phyloP scores from a whole-genome alignment of 768 basidiomycete species.

The Hemileccinum rubropunctum region DNA sequence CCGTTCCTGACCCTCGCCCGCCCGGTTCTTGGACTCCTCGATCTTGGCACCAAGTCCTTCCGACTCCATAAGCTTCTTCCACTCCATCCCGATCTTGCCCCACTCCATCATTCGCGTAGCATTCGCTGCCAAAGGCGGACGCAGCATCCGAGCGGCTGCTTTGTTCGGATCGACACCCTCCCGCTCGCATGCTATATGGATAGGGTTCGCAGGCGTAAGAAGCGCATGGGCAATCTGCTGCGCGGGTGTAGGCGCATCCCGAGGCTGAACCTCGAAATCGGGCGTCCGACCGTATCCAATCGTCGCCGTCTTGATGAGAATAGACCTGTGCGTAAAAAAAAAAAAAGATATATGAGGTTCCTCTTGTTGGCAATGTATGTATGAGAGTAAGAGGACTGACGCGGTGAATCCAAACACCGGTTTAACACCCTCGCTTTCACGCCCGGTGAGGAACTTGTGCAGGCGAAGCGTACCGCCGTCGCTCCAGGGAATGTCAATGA shows the following conservation, averaged over 20 bases:
- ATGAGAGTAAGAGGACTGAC: conserved; percentile 43
- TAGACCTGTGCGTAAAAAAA: conserved; percentile 34
- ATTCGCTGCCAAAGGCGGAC: conserved; percentile 4
- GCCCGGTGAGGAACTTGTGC: conserved; percentile 82
- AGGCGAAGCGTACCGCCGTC: conserved; percentile 44
- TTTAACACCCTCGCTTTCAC: conserved; percentile 81
- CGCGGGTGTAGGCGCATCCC: conserved; percentile 38
- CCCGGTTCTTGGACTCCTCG: conserved; percentile 6
- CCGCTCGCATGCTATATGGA: conserved; percentile 24
- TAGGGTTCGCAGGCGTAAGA: conserved; percentile 22
- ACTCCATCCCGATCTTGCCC: conserved; percentile 18
- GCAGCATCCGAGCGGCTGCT: conserved; percentile 15
- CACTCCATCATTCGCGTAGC: conserved; percentile 16
- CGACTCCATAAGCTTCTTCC: conserved; percentile 16
- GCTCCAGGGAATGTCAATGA: conserved; percentile 49
- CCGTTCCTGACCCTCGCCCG: background rate
- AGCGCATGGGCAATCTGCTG: conserved; percentile 46
- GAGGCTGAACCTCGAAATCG: conserved; percentile 44
- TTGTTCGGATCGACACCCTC: conserved; percentile 26
- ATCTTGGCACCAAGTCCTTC: background rate
- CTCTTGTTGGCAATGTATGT: background rate
- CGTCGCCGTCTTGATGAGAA: conserved; percentile 48
- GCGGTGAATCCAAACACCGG: conserved; percentile 89
- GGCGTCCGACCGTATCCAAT: conserved; percentile 48
- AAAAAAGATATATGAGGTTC: background rate